Conservation (phyloP, 208 protist genomes). For the Wallacemonas sp. region DNA sequence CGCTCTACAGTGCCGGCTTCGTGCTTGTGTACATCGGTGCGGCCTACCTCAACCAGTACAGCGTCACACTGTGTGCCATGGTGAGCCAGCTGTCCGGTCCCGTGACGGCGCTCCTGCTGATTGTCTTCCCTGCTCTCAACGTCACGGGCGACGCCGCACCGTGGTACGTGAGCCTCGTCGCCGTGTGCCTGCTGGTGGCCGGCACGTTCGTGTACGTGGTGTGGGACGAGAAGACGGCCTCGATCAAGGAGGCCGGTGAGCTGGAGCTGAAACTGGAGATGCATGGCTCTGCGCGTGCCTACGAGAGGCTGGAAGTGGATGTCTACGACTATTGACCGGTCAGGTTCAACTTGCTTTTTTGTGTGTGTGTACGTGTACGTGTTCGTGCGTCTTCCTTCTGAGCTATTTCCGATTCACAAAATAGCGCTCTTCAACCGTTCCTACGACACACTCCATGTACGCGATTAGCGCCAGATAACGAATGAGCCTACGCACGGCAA, state of each 20-base stretch:
- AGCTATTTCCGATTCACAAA: no score
- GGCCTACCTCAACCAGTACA: conserved; percentile 65
- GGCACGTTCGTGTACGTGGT: conserved; percentile 49
- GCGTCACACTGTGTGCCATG: conserved; percentile 65
- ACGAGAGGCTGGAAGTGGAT: not conserved
- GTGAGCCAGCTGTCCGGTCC: conserved; percentile 54
- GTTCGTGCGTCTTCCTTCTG: no score
- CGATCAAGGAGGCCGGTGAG: conserved; percentile 38
- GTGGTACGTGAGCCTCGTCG: conserved; percentile 39
- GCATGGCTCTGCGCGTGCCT: conserved; percentile 17
- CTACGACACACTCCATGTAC: no score
- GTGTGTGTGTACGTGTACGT: not conserved
- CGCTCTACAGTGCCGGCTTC: conserved; percentile 50
- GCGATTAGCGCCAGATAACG: no score
- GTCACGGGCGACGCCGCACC: conserved; percentile 26
- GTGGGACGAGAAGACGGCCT: conserved; percentile 44
- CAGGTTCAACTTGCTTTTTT: conserved; percentile 5
- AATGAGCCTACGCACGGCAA: no score
- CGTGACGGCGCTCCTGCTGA: conserved; percentile 46
- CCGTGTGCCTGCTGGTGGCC: conserved; percentile 22
- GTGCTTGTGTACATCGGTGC: conserved; percentile 43
- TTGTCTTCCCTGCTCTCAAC: conserved; percentile 44
- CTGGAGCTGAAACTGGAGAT: conserved; percentile 34
- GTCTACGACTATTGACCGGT: not conserved
- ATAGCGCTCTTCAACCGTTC: no score